Evolutionary conservation across 371 early-diverging fungal genomes (phyloP).

Genomic region (Mucor irregularis): DNA sequence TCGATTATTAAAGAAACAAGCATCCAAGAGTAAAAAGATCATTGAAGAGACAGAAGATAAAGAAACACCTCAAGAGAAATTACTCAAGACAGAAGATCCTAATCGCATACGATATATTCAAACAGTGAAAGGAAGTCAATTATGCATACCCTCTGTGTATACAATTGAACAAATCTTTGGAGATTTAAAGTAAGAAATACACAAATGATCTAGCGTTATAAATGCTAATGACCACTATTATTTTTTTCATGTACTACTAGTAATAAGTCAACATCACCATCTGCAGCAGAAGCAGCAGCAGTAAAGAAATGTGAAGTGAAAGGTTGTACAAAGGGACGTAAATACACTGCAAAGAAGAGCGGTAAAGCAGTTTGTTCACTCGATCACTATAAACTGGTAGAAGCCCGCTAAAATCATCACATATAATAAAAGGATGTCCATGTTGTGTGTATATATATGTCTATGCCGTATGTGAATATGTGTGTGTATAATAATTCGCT

Average conservation of each 20-base stretch:
- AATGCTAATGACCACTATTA: not conserved
- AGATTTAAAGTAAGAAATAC: not conserved
- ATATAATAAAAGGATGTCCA: no score
- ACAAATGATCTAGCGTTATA: not conserved
- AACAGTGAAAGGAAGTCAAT: constrained; percentile 21
- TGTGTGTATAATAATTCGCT: no score
- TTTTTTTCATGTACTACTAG: not conserved
- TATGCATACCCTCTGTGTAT: constrained; percentile 31
- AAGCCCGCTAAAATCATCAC: constrained; percentile 22
- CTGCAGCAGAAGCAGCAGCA: no score
- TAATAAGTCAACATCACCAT: not conserved
- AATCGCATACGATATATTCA: constrained; percentile 31
- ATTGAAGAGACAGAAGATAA: constrained; percentile 52
- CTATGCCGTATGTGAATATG: no score
- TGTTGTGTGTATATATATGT: no score
- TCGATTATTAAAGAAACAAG: constrained; percentile 73
- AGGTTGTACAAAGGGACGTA: constrained; percentile 37
- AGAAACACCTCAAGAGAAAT: constrained; percentile 19
- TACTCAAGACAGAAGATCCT: constrained; percentile 23
- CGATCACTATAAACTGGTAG: constrained; percentile 43
- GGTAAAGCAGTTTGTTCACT: constrained; percentile 47
- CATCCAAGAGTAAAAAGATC: constrained; percentile 62
- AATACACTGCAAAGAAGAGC: constrained; percentile 39
- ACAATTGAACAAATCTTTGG: constrained; percentile 36
- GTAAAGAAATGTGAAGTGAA: constrained; percentile 25